Base-by-base conservation (phyloP, 495 filamentous ascomycete genomes). In the Oleoguttula mirabilis region DNA sequence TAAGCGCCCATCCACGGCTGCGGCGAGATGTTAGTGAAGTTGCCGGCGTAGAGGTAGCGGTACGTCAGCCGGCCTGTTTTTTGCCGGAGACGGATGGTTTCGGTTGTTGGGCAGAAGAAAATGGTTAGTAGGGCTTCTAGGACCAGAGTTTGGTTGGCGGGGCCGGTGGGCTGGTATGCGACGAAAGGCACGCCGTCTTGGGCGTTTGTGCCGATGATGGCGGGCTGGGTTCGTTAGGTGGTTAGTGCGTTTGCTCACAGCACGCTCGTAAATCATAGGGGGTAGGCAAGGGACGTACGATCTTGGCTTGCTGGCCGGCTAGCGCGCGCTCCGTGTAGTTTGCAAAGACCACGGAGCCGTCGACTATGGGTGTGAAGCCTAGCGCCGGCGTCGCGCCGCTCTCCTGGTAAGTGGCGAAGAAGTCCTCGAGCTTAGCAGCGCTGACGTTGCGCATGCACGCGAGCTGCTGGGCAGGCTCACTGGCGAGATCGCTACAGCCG, bases 11-110 rank as follows among this genome's bases (percentile, higher is more conserved):
- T 43, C 52, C 59, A 70, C 21, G 50, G 34, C 31, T 47, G 41
- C 1, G 68, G 62, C 1, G 57, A 48, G 36, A 68, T 53, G 40
- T 70, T 66, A 20, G 45, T 57, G 41, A 70, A 72, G 55, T 68
- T 69, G 16, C 68, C 70, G 0, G 51, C 51, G 36, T 70, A 72
- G 16, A 58, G 37, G 48, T 68, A 71, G 16, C 68, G 64, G 39
- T 57, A 62, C 7, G 63, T 64, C 54, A 21, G 8, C 35, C 14
- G 27, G 27, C 14, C 8, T 8, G 27, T 30, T 30, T 30, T 8
- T 30, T 30, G 27, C 8, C 27, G 8, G 27, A 14, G 27, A 8
- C 27, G 8, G 27, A 30, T 8, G 14, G 27, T 14, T 30, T 30
- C 27, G 14, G 8, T 30, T 8, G 27, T 14, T 8, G 27, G 14